Base-by-base conservation (phyloP, 2,329 filamentous ascomycete genomes). In the Penicillium oxalicum region DNA sequence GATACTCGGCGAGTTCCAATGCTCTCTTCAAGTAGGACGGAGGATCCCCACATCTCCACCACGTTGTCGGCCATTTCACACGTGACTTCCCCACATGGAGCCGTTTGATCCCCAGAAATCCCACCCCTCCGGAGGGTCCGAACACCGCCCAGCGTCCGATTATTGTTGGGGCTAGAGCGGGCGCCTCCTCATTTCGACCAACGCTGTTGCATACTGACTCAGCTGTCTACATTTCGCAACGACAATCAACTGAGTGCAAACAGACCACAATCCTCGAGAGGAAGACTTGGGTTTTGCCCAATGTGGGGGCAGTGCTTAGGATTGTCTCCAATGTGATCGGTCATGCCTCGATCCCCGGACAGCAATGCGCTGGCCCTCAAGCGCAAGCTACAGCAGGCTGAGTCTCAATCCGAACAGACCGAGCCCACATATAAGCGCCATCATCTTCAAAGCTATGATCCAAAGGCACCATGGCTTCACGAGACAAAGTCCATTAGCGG, bases 381-480 rank as follows among this genome's bases (percentile, higher is more conserved):
- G 45, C 65, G 64, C 53, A 65, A 61, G 51, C 52, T 55, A 24
- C 56, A 57, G 41, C 49, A 55, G 13, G 44, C 57, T n/a, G 61
- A 57, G 24, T 40, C 49, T 40, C 49, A 53, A 26, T 43, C 52
- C 40, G 55, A 55, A 13, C 54, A 53, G 26, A 40, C 52, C 38
- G 55, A 55, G 18, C 54, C 51, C 18, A 46, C 48, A 11, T 45
- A 51, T 11, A 65, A 62, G 44, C 54, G 60, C n/a, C 58, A 57
- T 52, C 59, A 57, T 43, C 49, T 55, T 18, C 48, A 62, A 32
- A 57, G 58, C 26, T 63, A 65, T 47, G 57, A 66, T 50, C 60
- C 62, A 8, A 62, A 61, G 38, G 53, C 59, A 0, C 64, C 65
- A 40, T 67, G 65, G 65, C 53, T 66, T 5, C 57, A 59, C 7